Conservation (phyloP, 75 land plant genomes). For the Ceratopteris richardii region DNA sequence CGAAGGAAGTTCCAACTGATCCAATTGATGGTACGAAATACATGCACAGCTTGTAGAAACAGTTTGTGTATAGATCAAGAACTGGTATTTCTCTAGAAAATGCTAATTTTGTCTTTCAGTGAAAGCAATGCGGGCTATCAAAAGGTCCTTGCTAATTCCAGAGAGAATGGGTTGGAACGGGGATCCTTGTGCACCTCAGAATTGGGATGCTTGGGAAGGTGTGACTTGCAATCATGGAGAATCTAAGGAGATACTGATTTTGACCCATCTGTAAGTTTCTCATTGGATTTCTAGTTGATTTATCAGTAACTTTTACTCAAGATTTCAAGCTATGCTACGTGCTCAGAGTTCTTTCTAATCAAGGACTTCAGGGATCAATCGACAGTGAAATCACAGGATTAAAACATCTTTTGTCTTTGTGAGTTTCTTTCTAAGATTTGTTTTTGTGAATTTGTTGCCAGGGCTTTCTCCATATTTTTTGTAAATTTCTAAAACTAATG, state of each 20-base stretch:
- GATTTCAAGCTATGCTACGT: neutral
- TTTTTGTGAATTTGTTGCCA: neutral
- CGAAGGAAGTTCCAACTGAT: slow-evolving; percentile 55
- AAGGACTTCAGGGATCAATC: slow-evolving; percentile 83
- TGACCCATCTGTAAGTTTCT: slow-evolving; percentile 66
- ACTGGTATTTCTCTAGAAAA: neutral
- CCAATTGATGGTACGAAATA: slow-evolving; percentile 52
- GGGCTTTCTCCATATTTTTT: neutral
- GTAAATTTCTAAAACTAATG: too few species aligned
- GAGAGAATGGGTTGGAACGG: slow-evolving; percentile 99
- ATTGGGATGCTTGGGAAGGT: slow-evolving; percentile 99
- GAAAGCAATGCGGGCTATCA: slow-evolving; percentile 80
- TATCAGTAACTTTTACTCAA: neutral
- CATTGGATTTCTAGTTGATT: neutral
- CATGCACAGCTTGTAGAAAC: neutral
- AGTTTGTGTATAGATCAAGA: neutral
- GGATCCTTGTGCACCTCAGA: slow-evolving; percentile 94
- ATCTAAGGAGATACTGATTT: slow-evolving; percentile 41
- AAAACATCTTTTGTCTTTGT: slow-evolving; percentile 68
- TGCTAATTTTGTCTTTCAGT: slow-evolving; percentile 17
- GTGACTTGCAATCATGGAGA: slow-evolving; percentile 58
- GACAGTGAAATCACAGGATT: slow-evolving; percentile 62
- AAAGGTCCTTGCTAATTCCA: slow-evolving; percentile 66
- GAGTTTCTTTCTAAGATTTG: slow-evolving; percentile 31
- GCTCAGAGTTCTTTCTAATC: slow-evolving; percentile 70